A percentile compares a stretch with the other conserved stretches of the same genome.
These are phyloP conservation scores for Xanthoparmelia taractica DNA, from an alignment of 495 filamentous ascomycete genomes.

Conservation along the genomic window DNA sequence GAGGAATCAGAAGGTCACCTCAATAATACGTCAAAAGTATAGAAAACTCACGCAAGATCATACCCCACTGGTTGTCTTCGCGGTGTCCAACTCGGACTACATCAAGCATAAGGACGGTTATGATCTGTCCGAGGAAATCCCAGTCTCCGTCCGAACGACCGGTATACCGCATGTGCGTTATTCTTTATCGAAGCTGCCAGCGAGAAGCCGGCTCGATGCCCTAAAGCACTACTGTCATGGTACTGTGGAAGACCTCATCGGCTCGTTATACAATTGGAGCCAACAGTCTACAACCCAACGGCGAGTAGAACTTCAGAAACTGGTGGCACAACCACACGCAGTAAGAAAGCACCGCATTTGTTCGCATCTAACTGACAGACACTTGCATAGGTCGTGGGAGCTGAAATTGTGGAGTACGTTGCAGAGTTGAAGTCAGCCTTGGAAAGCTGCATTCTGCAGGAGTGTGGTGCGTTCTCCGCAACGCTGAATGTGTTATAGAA, in stretches of 20 bases:
- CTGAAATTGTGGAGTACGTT: neutral
- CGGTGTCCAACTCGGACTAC: conserved; percentile 6
- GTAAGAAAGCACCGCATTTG: neutral
- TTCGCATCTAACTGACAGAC: neutral
- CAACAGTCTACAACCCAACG: neutral
- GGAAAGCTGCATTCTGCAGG: neutral
- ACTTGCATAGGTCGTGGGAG: neutral
- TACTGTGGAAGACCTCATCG: neutral
- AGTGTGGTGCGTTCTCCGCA: neutral
- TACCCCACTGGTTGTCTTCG: neutral
- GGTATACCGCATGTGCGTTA: neutral
- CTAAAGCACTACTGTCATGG: conserved; percentile 6
- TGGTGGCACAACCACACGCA: neutral
- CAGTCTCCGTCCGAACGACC: neutral
- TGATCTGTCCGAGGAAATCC: neutral
- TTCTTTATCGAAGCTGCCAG: neutral
- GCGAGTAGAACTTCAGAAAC: conserved; percentile 4
- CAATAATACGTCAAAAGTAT: neutral
- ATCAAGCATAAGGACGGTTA: conserved; percentile 2
- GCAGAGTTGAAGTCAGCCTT: neutral
- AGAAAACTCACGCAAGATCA: neutral
- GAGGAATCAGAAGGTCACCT: conserved; percentile 5
- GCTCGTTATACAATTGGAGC: conserved; percentile 2
- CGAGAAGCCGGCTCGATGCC: neutral
- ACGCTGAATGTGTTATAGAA: neutral